A percentile compares a stretch with the other conserved stretches of the same genome.
phyloP scores from a whole-genome alignment of 768 basidiomycete genomes.

The Galerina sulciceps region DNA sequence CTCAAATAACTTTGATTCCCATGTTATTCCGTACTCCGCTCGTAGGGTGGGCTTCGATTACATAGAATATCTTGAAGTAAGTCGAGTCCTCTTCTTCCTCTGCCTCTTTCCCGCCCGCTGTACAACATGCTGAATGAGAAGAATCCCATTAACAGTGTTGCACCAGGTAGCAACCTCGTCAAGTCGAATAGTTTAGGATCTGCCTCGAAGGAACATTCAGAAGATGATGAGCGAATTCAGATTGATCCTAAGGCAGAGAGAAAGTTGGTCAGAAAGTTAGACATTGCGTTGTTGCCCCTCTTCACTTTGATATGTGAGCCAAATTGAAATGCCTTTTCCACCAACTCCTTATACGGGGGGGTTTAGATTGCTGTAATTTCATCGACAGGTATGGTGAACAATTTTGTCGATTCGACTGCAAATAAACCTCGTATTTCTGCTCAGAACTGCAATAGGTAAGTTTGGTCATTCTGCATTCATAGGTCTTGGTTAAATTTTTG shows the following conservation, averaged over 20 bases:
- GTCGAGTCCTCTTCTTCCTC: background rate
- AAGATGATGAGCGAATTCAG: background rate
- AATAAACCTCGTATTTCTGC: background rate
- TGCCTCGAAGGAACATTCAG: slow-evolving; percentile 5
- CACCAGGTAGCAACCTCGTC: background rate
- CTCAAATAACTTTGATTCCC: slow-evolving; percentile 1
- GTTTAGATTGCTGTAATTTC: slow-evolving; percentile 40
- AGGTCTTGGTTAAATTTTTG: background rate
- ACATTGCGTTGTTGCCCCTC: slow-evolving; percentile 37
- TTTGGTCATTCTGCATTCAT: background rate
- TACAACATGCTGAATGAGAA: background rate
- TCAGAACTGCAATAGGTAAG: slow-evolving; percentile 26
- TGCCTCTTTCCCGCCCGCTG: background rate
- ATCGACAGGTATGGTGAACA: slow-evolving; percentile 33
- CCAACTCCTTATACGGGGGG: background rate
- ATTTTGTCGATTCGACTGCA: background rate
- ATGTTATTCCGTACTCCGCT: background rate
- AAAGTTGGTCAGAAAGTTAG: slow-evolving; percentile 39
- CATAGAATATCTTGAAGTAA: no score
- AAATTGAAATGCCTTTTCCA: background rate
- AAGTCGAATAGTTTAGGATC: background rate
- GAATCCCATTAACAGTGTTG: background rate
- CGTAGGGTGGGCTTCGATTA: background rate
- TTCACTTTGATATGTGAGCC: slow-evolving; percentile 43
- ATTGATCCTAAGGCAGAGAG: slow-evolving; percentile 39